Evolutionary conservation across 1,139 yeast species (phyloP), one percentile per base, ranked within the genome.

Genomic region (Lodderomyces jiufengensis): DNA sequence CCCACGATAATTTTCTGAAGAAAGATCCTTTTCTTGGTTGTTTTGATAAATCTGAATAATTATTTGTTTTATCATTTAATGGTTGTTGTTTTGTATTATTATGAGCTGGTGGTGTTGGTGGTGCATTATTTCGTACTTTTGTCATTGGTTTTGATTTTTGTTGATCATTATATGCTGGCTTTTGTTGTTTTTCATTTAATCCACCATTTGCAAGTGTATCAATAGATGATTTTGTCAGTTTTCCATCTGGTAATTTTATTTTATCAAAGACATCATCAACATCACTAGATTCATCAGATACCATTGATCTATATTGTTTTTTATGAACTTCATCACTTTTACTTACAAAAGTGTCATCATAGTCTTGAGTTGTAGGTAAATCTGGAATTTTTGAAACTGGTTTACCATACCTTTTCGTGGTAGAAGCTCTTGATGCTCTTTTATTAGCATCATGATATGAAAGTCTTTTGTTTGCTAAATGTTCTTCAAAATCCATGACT

Each of bases 1-100:
- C 78, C 70, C 76, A 71, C 9, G 87, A 79, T 41, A 81, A 63
- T 51, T 80, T 81, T 47, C 87, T 65, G 62, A 82, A 80, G 45
- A 82, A 76, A 0, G 79, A 68, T 43, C 63, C 56, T 49, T 66
- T 66, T 47, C 72, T 61, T n/a, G 20, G 9, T 50, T 64, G 67
- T 31, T 37, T 29, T 27, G 32, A 35, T 23, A 32, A 20, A 32
- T 59, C 61, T 11, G 53, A 47, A 10, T 41, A 36, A 2, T 47
- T 46, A 39, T 61, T 62, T 24, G 67, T 61, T n/a, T 61, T 46
- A 42, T 63, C 69, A 31, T 51, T 59, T 40, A 63, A 52, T 18
- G 66, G 66, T 33, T 51, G 52, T 42, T 59, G 55, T 21, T 37
- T 31, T 20, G 25, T 35, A 12, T 32, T 37, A 18, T 32, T 27